A percentile compares a stretch with the other conserved stretches of the same genome.
phyloP scores from a whole-genome alignment of 768 basidiomycete species.

The Termitomyces sp. region DNA sequence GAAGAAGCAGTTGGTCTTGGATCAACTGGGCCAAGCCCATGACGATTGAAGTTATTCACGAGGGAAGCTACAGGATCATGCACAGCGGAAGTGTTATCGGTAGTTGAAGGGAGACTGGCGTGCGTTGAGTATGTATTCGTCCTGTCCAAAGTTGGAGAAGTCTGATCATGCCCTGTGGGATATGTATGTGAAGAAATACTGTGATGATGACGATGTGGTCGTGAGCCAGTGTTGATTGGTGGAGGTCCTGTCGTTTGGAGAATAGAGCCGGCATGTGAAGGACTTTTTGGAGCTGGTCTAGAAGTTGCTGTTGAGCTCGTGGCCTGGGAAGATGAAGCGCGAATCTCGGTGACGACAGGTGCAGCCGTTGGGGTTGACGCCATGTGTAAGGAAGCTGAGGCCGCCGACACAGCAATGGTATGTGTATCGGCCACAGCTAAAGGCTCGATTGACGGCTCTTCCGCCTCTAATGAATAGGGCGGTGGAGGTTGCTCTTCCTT shows the following conservation, averaged over 20 bases:
- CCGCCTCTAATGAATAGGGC: constrained; percentile 60
- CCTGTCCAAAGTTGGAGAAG: neutral
- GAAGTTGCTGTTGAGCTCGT: constrained; percentile 6
- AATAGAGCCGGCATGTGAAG: constrained; percentile 2
- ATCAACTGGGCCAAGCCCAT: constrained; percentile 28
- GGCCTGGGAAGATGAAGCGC: constrained; percentile 1
- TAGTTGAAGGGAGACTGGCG: neutral
- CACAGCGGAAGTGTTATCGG: neutral
- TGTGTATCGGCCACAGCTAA: constrained; percentile 8
- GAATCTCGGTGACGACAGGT: constrained; percentile 1
- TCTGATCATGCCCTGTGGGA: neutral
- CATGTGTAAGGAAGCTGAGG: constrained; percentile 2
- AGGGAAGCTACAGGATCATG: constrained; percentile 30
- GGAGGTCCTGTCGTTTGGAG: constrained; percentile 13
- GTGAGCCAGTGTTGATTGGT: constrained; percentile 16
- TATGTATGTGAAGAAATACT: constrained; percentile 1
- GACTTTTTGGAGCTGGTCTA: neutral
- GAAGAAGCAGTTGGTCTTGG: constrained; percentile 4
- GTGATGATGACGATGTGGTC: constrained; percentile 14
- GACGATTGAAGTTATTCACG: constrained; percentile 35
- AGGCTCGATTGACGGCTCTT: constrained; percentile 18
- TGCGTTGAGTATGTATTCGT: constrained; percentile 6
- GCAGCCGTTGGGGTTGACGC: neutral
- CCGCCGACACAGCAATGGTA: constrained; percentile 8
- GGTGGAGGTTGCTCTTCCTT: constrained; percentile 61